Conservation (phyloP, 1,284 basidiomycete species). For the Mycena sp. region DNA sequence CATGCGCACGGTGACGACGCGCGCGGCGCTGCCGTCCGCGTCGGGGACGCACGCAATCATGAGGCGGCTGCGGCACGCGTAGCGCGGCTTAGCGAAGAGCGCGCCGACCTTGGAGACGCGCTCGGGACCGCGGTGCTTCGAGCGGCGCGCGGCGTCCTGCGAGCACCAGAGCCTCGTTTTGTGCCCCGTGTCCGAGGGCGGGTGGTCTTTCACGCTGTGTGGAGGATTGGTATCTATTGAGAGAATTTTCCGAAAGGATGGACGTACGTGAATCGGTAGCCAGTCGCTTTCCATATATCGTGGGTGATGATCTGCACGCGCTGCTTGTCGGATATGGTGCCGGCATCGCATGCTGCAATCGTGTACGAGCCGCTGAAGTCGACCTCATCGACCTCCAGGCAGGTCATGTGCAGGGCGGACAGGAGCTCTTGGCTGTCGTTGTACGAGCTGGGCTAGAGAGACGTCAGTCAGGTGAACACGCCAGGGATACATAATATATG, state of each 20-base stretch:
- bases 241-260: too few relatives aligned
- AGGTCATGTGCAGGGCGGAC: slow-evolving; percentile 5
- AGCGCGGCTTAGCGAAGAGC: slow-evolving; percentile 49
- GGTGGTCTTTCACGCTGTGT: slow-evolving; percentile 57
- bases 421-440: slow-evolving; percentile 4
- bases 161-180: slow-evolving; percentile 60
- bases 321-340: slow-evolving; percentile 48
- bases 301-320: slow-evolving; percentile 50
- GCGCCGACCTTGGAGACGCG: slow-evolving; percentile 49
- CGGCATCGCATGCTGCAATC: slow-evolving; percentile 29
- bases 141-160: slow-evolving; percentile 53
- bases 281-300: slow-evolving; percentile 56
- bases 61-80: slow-evolving; percentile 53
- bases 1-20: slow-evolving; percentile 50
- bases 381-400: slow-evolving; percentile 33
- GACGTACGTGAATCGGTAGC: slow-evolving; percentile 58
- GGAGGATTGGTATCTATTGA: too few relatives aligned
- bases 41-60: slow-evolving; percentile 47
- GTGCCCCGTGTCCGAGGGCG: slow-evolving; percentile 52
- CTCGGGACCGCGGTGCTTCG: slow-evolving; percentile 44
- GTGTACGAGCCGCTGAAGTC: slow-evolving; percentile 51
- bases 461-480: background rate
- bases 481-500: background rate
- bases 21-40: slow-evolving; percentile 37
- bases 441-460: slow-evolving; percentile 15